A percentile compares a stretch with the other conserved stretches of the same genome.
These are phyloP conservation scores for Kazachstania sp. DNA, from an alignment of 1,139 yeast species.

Conservation along the genomic window DNA sequence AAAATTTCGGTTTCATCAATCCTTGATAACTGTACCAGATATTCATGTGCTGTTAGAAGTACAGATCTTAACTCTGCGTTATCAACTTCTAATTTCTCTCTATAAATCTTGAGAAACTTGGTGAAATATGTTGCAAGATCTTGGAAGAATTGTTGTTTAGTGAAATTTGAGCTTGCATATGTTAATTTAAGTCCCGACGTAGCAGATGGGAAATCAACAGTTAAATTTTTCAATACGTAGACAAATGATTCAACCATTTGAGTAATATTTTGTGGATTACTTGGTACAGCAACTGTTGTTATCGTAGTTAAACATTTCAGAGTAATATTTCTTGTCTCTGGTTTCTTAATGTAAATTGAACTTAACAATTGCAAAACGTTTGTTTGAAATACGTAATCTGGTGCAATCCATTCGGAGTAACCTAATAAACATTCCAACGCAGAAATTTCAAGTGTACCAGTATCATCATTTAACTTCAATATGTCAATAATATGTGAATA, in stretches of 20 bases:
- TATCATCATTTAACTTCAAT: slow-evolving; percentile 61
- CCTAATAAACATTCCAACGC: slow-evolving; percentile 72
- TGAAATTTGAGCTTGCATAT: slow-evolving; percentile 62
- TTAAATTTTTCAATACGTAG: slow-evolving; percentile 58
- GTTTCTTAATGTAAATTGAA: slow-evolving; percentile 61
- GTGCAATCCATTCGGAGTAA: slow-evolving; percentile 89
- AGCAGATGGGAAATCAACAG: slow-evolving; percentile 56
- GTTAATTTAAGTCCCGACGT: slow-evolving; percentile 57
- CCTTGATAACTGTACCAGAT: slow-evolving; percentile 71
- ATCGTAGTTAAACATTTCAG: slow-evolving; percentile 89
- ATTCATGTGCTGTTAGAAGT: slow-evolving; percentile 61
- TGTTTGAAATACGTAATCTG: slow-evolving; percentile 78
- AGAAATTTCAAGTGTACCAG: slow-evolving; percentile 67
- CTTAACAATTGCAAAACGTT: slow-evolving; percentile 62
- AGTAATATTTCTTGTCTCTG: slow-evolving; percentile 70
- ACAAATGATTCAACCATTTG: slow-evolving; percentile 62
- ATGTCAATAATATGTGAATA: slow-evolving; percentile 87
- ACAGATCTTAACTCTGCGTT: slow-evolving; percentile 44
- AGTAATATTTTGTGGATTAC: slow-evolving; percentile 38
- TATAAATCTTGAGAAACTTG: slow-evolving; percentile 70
- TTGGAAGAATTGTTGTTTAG: slow-evolving; percentile 86
- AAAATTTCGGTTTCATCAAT: slow-evolving; percentile 92
- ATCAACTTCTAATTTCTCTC: slow-evolving; percentile 58
- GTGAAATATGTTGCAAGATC: slow-evolving; percentile 87
- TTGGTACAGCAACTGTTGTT: slow-evolving; percentile 54